Base-by-base conservation (phyloP, 371 early-diverging fungal species). In the Mortierella sp. region DNA sequence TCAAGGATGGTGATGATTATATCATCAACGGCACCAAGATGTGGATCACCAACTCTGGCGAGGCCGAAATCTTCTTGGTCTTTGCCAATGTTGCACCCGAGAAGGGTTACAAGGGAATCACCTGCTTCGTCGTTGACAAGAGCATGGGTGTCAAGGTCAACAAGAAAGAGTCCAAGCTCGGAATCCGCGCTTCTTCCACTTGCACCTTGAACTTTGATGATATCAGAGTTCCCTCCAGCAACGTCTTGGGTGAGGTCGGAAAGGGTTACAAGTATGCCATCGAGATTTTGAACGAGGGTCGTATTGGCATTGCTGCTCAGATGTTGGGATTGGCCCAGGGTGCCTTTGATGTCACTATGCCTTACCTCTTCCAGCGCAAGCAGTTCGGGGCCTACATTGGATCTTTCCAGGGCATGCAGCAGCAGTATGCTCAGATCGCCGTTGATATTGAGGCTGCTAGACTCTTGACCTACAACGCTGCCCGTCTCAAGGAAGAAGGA, bases 191-290 rank as follows among this genome's bases (percentile, higher is more conserved):
- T 10, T 98, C 98, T 0, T 96, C 96, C 10, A 99, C 99, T 2
- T 98, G 98, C 83, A 91, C 92, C 32, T 85, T 99, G 56, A 91
- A 93, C 79, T 97, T 99, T 88, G 99, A 99, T 76, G 94, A 96
- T 65, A 83, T 99, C 68, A 89, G 92, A 54, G 94, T 99, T 29
- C 99, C 98, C 34, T 95, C 90, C 57, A 86, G 84, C 60, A 96
- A 97, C 78, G 85, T 99, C 37, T 83, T 99, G 28, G 99, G 99
- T 47, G 94, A 97, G 76, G 86, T 96, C 62, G 98, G 98, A 65
- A 92, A 97, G 87, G 99, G 99, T 34, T 99, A 99, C 95, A 98
- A 97, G 87, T 96, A 96, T 70, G 98, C 98, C 62, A 99, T 99
- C 71, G 97, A 97, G 84, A 97, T 96, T 60, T 87, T 99, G 72